Conservation (phyloP, 257 asterid genomes). For the Ligustrum vulgare region DNA sequence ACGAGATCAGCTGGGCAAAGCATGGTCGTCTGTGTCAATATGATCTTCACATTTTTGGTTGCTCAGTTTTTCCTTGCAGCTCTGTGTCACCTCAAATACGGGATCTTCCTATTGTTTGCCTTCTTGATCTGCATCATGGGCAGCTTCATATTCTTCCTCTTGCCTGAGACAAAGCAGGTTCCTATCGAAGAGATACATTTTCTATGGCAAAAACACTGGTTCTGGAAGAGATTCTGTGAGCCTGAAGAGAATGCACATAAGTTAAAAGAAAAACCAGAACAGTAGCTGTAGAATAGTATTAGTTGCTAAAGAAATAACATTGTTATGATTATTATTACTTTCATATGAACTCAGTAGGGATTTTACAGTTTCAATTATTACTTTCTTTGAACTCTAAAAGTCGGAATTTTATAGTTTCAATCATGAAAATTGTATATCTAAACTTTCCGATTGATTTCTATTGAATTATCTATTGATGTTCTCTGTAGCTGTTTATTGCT, state of each 20-base stretch:
- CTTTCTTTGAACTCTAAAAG: background rate
- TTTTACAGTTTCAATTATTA: background rate
- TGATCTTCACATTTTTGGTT: constrained; percentile 81
- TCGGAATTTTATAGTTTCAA: background rate
- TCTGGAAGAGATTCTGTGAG: constrained; percentile 66
- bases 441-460: too few relatives aligned
- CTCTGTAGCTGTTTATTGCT: background rate
- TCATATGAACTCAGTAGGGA: background rate
- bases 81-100: constrained; percentile 72
- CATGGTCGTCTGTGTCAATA: constrained; percentile 77
- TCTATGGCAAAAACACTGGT: constrained; percentile 73
- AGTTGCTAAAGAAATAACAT: constrained; percentile 1
- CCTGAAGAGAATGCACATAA: constrained; percentile 23
- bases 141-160: constrained; percentile 62
- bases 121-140: constrained; percentile 61
- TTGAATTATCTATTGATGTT: too few relatives aligned
- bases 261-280: background rate
- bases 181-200: constrained; percentile 87
- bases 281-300: background rate
- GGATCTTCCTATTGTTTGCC: constrained; percentile 75
- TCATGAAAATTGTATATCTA: background rate
- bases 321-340: background rate
- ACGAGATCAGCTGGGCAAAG: constrained; percentile 89
- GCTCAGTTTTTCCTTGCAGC: constrained; percentile 80
- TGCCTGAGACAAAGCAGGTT: constrained; percentile 96